Evolutionary conservation across 2,329 filamentous ascomycete species (phyloP).

Genomic region (Grosmannia huntii): DNA sequence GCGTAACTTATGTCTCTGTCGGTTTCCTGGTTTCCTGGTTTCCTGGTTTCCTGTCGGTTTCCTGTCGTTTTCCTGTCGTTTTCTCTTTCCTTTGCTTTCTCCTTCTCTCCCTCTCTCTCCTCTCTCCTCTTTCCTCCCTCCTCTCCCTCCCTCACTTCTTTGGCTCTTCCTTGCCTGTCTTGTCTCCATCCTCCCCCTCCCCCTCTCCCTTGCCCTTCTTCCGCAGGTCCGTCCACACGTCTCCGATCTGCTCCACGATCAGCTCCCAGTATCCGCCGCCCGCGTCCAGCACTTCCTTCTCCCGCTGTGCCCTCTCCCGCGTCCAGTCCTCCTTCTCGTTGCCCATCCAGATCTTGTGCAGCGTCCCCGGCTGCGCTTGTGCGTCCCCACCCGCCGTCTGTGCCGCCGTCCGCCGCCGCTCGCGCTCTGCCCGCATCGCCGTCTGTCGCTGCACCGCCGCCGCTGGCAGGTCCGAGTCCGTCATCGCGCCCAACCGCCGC

Average conservation of each 20-base stretch:
- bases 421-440: constrained; percentile 33
- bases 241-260: constrained; percentile 43
- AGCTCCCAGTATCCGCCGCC: constrained; percentile 43
- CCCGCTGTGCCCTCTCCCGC: constrained; percentile 26
- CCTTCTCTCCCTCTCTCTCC: no score
- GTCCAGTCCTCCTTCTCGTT: constrained; percentile 37
- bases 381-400: constrained; percentile 1
- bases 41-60: no score
- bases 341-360: constrained; percentile 46
- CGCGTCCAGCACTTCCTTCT: constrained; percentile 36
- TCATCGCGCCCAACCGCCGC: constrained; percentile 22
- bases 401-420: constrained; percentile 18
- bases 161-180: background rate
- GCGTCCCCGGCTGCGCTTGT: background rate
- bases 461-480: constrained; percentile 34
- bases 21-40: no score
- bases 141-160: no score
- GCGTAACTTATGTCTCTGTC: background rate
- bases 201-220: constrained; percentile 13
- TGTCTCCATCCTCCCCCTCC: background rate
- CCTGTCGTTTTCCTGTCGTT: no score
- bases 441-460: constrained; percentile 33
- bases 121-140: background rate
- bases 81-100: no score
- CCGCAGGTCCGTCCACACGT: constrained; percentile 24